Evolutionary conservation across 139 green algal species (phyloP), one percentile per base, ranked within the genome.

Genomic region (Mesostigma viride): DNA sequence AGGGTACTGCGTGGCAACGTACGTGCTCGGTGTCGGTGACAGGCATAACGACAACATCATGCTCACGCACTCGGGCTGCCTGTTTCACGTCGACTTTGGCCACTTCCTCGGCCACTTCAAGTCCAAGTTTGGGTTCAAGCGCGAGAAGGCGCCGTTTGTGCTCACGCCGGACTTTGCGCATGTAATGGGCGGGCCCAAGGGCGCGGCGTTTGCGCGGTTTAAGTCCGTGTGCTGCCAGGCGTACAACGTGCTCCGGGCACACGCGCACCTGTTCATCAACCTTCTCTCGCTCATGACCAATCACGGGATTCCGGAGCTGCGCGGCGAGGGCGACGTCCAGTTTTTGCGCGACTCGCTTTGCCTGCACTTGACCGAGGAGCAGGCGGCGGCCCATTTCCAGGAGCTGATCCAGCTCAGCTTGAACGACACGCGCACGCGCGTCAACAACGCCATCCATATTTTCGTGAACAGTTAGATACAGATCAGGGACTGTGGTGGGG

Each of bases 1-100:
- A 0, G 91, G 89, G 3, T 94, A 90, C 76, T 94, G 84, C 65
- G 91, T 96, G 6, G 89, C 91, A 72, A 96, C 90, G 0, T 95
- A 93, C 81, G 83, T 97, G 45, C 80, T 97, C 63, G 91, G 89
- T 0, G 77, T 95, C 32, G 90, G 90, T 4, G 90, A 96, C 77
- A 65, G 74, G 31, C 91, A 96, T 81, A 71, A 91, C 35, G 91
- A 97, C 82, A 97, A 97, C 82, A 77, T 97, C 57, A 91, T 97
- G 88, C 77, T 97, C 4, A 71, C 74, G 2, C 67, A 74, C 34
- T 84, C 94, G 67, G 91, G 91, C 30, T 82, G 84, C 22, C 81
- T 96, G 31, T 96, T 97, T 76, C 91, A 71, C 65, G 48, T 71
- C 65, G 65, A 71, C 56, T 71, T 71, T 28, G 65, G 65, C 3